Evolutionary conservation across 495 filamentous ascomycete species (phyloP), one percentile per base, ranked within the genome.

Genomic region (Talaromyces trachyspermus): DNA sequence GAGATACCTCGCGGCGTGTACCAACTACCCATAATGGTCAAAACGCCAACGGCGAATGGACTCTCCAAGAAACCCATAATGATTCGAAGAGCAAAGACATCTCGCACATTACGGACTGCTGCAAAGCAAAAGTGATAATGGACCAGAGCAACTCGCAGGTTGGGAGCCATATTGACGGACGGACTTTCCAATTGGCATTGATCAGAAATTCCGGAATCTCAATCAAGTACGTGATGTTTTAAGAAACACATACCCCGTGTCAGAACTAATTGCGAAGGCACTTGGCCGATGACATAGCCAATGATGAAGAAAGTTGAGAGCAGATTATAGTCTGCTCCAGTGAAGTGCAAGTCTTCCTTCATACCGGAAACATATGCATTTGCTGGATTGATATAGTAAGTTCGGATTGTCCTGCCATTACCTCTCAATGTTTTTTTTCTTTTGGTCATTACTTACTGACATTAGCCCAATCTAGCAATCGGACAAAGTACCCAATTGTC

Each of bases 251-350:
- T 35, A 46, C 44, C 29, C 2, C 44, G 17, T 35, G 69, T 72
- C 36, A 78, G 51, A 27, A 77, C 64, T 37, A 79, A 59, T 50
- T 78, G 71, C 44, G 69, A 70, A 10, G 76, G 77, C 23, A 80
- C 65, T 54, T 77, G 64, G 18, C 74, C 76, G 20, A 79, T 54
- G n/a, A 79, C 66, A 52, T 78, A 75, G 5, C 77, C 77, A 29
- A 76, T 69, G 4, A 72, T 79, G 62, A 69, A 82, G 35, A 59
- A 70, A 3, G 70, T 73, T 17, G 59, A 64, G 51, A 74, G 33
- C 1, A 45, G 50, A 25, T 55, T 59, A 5, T 61, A 47, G 51
- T 81, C 61, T 15, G 70, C 76, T 12, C 75, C 74, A 15, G 65
- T 64, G 17, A 80, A 54, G 20, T 62, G 56, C 8, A 80, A 55